Percentiles rank a stretch among this genome's conserved stretches.
phyloP scores from a whole-genome alignment of 2,329 filamentous ascomycete genomes.

The Coniella vitis region DNA sequence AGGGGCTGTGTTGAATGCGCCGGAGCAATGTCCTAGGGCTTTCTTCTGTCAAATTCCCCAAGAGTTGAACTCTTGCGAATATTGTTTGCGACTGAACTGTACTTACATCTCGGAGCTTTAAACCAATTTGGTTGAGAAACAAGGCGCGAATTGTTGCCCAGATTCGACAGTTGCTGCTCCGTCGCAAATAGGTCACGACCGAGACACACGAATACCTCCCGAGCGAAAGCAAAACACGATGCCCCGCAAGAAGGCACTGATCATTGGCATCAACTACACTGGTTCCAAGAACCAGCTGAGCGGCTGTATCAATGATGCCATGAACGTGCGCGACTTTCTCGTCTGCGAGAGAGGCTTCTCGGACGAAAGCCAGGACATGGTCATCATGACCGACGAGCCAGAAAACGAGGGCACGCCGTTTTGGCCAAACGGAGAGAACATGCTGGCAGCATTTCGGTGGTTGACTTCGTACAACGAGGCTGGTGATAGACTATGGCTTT shows the following conservation, averaged over 20 bases:
- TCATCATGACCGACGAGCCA: conserved; percentile 28
- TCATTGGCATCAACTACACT: conserved; percentile 54
- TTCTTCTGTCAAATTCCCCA: neutral
- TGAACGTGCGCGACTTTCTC: conserved; percentile 31
- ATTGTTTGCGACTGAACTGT: too few relatives aligned
- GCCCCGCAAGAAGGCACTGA: conserved; percentile 27
- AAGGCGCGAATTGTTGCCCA: too few relatives aligned
- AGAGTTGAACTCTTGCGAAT: neutral
- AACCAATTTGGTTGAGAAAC: too few relatives aligned
- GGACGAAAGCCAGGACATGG: conserved; percentile 26
- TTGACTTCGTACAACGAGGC: conserved; percentile 42
- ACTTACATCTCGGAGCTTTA: too few relatives aligned
- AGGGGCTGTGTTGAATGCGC: neutral
- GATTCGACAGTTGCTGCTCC: too few relatives aligned
- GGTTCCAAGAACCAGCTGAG: conserved; percentile 48
- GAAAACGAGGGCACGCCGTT: conserved; percentile 27
- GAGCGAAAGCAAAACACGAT: conserved; percentile 12
- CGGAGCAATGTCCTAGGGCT: neutral
- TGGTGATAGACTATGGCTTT: conserved; percentile 45
- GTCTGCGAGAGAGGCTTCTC: conserved; percentile 30
- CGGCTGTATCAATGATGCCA: conserved; percentile 42
- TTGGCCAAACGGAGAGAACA: conserved; percentile 28
- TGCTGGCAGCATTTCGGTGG: conserved; percentile 49
- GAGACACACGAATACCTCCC: too few relatives aligned
- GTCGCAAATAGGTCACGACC: too few relatives aligned